Evolutionary conservation across 2,329 filamentous ascomycete species (phyloP).

Genomic region (Xylariaceae sp.): DNA sequence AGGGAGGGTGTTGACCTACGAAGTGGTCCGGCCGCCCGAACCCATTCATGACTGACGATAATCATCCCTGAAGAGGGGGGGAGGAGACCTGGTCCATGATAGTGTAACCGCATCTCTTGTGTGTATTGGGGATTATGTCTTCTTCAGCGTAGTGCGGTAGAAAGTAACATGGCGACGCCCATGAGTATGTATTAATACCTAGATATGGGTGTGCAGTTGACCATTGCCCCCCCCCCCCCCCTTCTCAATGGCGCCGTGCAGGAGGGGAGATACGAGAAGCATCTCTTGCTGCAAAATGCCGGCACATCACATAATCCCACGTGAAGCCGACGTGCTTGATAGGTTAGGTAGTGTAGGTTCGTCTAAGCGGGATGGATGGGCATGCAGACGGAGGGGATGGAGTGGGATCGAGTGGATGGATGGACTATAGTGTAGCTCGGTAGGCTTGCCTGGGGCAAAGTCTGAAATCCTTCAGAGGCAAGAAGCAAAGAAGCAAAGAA

Average conservation of each 20-base stretch:
- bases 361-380: neutral
- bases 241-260: neutral
- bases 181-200: no score
- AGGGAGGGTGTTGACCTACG: neutral
- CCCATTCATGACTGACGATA: constrained; percentile 1
- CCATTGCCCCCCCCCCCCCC: neutral
- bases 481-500: neutral
- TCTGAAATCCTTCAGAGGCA: neutral
- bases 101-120: constrained; percentile 7
- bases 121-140: neutral
- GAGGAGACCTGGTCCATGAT: neutral
- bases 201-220: neutral
- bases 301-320: constrained; percentile 7
- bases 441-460: neutral
- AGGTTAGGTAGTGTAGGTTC: neutral
- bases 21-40: constrained; percentile 7
- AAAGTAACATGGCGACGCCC: constrained; percentile 1
- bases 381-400: neutral
- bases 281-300: neutral
- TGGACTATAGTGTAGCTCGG: neutral
- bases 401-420: neutral
- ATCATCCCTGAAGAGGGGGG: constrained; percentile 3
- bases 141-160: no score
- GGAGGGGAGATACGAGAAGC: neutral
- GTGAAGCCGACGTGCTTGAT: constrained; percentile 1